phyloP scores from a whole-genome alignment of 2,329 filamentous ascomycete species.

The Tolypocladium capitatum region DNA sequence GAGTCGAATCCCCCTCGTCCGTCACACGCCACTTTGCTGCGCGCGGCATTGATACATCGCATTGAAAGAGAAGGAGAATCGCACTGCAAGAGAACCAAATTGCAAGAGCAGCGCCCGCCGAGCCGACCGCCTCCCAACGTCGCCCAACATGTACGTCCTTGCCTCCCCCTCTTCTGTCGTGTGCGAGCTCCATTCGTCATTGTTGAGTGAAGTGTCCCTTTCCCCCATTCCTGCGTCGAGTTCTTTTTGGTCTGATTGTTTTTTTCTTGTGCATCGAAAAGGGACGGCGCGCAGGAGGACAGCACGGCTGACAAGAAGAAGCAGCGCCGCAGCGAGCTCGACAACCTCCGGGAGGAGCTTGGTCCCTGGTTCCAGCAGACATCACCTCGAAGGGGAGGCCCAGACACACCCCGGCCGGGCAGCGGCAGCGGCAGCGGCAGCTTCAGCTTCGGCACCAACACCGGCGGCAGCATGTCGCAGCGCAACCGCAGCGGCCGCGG shows the following conservation, averaged over 20 bases:
- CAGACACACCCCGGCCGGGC: conserved; percentile 1
- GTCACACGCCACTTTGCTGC: background rate
- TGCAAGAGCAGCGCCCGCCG: background rate
- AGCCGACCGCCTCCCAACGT: background rate
- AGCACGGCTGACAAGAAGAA: conserved; percentile 21
- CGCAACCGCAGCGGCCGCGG: conserved; percentile 30
- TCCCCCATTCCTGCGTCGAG: background rate
- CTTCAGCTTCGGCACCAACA: conserved; percentile 1
- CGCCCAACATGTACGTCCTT: background rate
- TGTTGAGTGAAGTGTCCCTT: background rate
- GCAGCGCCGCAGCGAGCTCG: conserved; percentile 19
- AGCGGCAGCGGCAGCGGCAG: conserved; percentile 6
- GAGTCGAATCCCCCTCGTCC: background rate
- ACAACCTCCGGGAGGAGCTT: conserved; percentile 20
- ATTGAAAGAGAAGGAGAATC: background rate
- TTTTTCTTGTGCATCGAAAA: conserved; percentile 1
- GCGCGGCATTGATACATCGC: background rate
- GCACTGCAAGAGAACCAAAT: background rate
- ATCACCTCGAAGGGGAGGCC: conserved; percentile 10
- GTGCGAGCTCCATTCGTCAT: background rate
- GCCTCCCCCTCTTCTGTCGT: background rate
- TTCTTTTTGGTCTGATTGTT: background rate
- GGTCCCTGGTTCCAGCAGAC: conserved; percentile 18
- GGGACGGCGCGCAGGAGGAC: background rate
- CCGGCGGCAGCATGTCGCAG: conserved; percentile 23